Evolutionary conservation across 352 stramenopile genomes (phyloP).

Genomic region (Phytophthora chlamydospora): DNA sequence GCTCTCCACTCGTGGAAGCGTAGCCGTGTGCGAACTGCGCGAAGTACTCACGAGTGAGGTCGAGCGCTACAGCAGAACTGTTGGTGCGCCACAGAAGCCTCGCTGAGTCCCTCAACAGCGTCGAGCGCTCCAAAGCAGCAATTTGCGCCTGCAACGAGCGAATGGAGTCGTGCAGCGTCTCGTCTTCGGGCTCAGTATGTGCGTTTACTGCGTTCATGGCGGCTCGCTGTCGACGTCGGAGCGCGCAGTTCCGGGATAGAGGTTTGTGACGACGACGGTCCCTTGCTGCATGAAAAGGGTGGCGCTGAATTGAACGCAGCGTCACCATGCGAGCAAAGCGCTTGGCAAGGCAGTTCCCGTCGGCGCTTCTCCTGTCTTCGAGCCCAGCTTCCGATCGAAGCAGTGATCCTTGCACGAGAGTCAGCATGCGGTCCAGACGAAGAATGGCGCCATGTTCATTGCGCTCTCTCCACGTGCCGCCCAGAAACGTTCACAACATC

Average conservation of each 20-base stretch:
- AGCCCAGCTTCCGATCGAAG: no score
- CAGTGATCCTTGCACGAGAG: no score
- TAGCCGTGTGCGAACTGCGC: constrained; percentile 38
- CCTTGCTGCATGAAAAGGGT: not conserved
- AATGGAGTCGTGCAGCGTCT: constrained; percentile 35
- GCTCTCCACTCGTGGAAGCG: constrained; percentile 19
- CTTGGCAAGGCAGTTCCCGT: constrained; percentile 10
- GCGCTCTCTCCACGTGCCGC: no score
- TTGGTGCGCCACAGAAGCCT: constrained; percentile 40
- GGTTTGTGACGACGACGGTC: not conserved
- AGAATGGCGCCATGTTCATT: no score
- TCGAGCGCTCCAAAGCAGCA: constrained; percentile 33
- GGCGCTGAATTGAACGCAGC: constrained; percentile 21
- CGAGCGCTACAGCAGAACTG: constrained; percentile 32
- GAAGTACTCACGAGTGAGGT: constrained; percentile 41
- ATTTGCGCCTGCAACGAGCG: constrained; percentile 29
- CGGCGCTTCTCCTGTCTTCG: no score
- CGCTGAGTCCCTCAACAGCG: constrained; percentile 35
- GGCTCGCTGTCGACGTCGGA: constrained; percentile 12
- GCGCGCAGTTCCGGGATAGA: constrained; percentile 33
- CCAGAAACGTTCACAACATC: no score
- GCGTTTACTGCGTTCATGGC: no score
- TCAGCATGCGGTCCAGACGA: no score
- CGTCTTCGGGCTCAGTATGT: constrained; percentile 7
- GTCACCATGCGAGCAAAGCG: constrained; percentile 42